Evolutionary conservation across 306 rosid species (phyloP).

Genomic region (Casuarina equisetifolia): DNA sequence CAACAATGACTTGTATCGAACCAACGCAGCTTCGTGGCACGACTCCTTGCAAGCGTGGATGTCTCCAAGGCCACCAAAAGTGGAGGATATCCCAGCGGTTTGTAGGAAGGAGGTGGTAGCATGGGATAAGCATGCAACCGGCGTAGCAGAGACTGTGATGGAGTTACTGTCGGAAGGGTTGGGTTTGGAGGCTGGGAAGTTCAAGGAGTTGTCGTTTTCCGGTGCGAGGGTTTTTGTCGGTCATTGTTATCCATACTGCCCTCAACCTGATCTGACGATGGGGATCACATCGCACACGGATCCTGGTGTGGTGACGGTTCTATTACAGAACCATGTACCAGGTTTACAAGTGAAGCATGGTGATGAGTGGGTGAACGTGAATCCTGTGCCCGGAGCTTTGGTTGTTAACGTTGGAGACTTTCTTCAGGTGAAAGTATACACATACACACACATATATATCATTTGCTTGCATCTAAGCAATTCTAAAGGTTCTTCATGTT

Average conservation of each 20-base stretch:
- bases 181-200: slow-evolving; percentile 30
- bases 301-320: slow-evolving; percentile 26
- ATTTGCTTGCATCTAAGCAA: no score
- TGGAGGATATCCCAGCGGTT: slow-evolving; percentile 26
- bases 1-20: slow-evolving; percentile 38
- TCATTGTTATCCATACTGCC: slow-evolving; percentile 38
- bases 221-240: slow-evolving; percentile 13
- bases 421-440: slow-evolving; percentile 25
- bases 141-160: slow-evolving; percentile 35
- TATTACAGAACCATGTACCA: slow-evolving; percentile 32
- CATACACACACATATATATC: no score
- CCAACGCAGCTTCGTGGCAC: slow-evolving; percentile 40
- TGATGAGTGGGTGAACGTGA: slow-evolving; percentile 29
- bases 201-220: slow-evolving; percentile 35
- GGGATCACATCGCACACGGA: slow-evolving; percentile 35
- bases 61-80: slow-evolving; percentile 4
- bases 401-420: slow-evolving; percentile 36
- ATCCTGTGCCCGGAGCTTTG: slow-evolving; percentile 31
- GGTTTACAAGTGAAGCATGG: slow-evolving; percentile 39
- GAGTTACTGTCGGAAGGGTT: slow-evolving; percentile 46
- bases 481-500: no score
- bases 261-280: slow-evolving; percentile 41
- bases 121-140: slow-evolving; percentile 29
- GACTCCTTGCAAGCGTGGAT: slow-evolving; percentile 42
- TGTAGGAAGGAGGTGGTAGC: slow-evolving; percentile 32